A percentile compares a stretch with the other conserved stretches of the same genome.
Conservation (phyloP, 2,329 filamentous ascomycete species). For the Arthrobotrys iridis region DNA sequence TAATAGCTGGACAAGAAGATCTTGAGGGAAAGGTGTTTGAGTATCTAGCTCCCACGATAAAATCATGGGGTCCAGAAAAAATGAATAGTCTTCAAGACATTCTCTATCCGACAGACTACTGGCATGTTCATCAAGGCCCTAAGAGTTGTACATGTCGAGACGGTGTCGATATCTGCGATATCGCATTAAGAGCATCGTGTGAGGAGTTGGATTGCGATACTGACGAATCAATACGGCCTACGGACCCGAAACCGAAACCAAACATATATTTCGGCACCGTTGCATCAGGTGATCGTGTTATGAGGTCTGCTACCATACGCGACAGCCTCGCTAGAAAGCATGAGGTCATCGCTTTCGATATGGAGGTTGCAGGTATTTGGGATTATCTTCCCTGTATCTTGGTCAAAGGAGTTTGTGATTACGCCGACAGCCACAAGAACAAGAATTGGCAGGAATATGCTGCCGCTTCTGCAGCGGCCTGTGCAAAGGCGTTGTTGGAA, state of each 20-base stretch:
- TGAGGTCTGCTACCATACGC: slow-evolving; percentile 60
- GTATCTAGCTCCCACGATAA: slow-evolving; percentile 57
- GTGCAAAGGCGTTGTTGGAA: slow-evolving; percentile 58
- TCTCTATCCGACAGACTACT: slow-evolving; percentile 9
- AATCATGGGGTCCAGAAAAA: slow-evolving; percentile 19
- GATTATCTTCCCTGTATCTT: slow-evolving; percentile 59
- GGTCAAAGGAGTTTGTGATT: slow-evolving; percentile 62
- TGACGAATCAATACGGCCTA: background rate
- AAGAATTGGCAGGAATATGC: slow-evolving; percentile 62
- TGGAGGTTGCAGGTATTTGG: slow-evolving; percentile 61
- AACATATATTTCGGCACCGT: slow-evolving; percentile 60
- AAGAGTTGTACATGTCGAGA: background rate
- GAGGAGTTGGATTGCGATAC: slow-evolving; percentile 17
- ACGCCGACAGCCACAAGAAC: slow-evolving; percentile 62
- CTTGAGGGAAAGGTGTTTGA: slow-evolving; percentile 49
- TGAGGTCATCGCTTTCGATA: slow-evolving; percentile 59
- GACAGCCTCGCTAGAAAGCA: slow-evolving; percentile 57
- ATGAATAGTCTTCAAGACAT: background rate
- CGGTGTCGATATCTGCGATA: background rate
- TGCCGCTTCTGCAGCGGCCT: slow-evolving; percentile 61
- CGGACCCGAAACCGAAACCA: background rate
- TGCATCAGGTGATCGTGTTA: slow-evolving; percentile 60
- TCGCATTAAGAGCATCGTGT: background rate
- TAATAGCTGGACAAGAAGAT: slow-evolving; percentile 47
- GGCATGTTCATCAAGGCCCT: slow-evolving; percentile 6